phyloP scores from a whole-genome alignment of 805 yeast genomes.

The Candida qinlingensis region DNA sequence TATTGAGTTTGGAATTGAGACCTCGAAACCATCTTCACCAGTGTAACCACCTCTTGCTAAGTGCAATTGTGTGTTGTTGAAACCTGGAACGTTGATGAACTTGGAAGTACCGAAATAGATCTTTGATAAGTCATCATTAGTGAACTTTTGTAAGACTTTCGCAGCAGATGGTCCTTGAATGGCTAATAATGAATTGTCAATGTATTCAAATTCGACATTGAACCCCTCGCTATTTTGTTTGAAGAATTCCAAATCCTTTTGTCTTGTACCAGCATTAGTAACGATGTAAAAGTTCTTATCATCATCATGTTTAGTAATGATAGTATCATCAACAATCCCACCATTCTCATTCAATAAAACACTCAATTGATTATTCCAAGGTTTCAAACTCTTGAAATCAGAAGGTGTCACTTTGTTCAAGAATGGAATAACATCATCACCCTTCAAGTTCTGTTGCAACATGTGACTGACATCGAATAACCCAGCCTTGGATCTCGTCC shows the following conservation, averaged over 20 bases:
- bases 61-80: constrained; percentile 46
- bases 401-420: constrained; percentile 85
- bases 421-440: constrained; percentile 60
- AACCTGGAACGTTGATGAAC: constrained; percentile 24
- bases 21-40: constrained; percentile 97
- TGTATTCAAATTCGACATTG: constrained; percentile 36
- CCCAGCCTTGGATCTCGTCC: constrained; percentile 89
- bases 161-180: constrained; percentile 89
- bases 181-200: constrained; percentile 78
- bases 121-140: constrained; percentile 50
- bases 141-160: constrained; percentile 56
- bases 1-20: constrained; percentile 61
- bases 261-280: constrained; percentile 94
- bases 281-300: constrained; percentile 71
- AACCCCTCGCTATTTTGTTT: constrained; percentile 39
- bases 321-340: constrained; percentile 88
- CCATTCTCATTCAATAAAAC: constrained; percentile 73
- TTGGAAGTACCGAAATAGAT: constrained; percentile 68
- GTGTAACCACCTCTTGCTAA: constrained; percentile 96
- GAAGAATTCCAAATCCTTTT: constrained; percentile 67
- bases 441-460: constrained; percentile 82
- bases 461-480: constrained; percentile 95
- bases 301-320: constrained; percentile 76
- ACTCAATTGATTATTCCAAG: constrained; percentile 65
- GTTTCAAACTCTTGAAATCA: constrained; percentile 55